Base-by-base conservation (phyloP, 73 alveolate species). In the Stentor roeselii region DNA sequence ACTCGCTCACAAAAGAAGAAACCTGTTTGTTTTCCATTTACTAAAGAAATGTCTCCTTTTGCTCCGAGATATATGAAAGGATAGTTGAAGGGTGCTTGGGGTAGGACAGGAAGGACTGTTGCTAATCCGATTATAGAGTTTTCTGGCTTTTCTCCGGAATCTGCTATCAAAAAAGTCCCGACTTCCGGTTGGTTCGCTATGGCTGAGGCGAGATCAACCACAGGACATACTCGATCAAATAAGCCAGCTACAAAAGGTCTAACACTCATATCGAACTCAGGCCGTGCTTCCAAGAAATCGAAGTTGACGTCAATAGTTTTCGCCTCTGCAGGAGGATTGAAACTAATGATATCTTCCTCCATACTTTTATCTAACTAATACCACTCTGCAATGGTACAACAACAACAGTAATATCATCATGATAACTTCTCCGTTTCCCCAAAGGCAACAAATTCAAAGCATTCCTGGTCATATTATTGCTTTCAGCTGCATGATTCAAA, bases 331-430 rank as follows among this genome's bases (percentile, higher is more conserved):
- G 75, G 31, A 21, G 75, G 60, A 32, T 76, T 40, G 39, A 76
- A 76, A 14, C 21, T 6, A 76, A 76, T 76, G 36, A 11, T 21
- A 27, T 76, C 60, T n/a, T 76, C 60, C 59, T 76, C 60, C 84
- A 76, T 76, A n/a, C n/a, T n/a, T n/a, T n/a, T n/a, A n/a, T n/a
- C n/a, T n/a, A n/a, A n/a, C n/a, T n/a, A n/a, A n/a, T n/a, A n/a
- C n/a, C n/a, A 50, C 67, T 50, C 78, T 89, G 75, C 82, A 92
- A 76, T 82, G 85, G 82, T 39, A 90, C 89, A 41, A 93, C 91
- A 59, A 94, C 89, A 38, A 95, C 87, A 3, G 99, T 92, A 14
- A 95, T 92, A 88, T 95, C 98, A 90, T 95, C 98, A 90, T 91
- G 96, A 37, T 89, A 83, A 76, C 85, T 82, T 90, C 99, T 95